Evolutionary conservation across 2,329 filamentous ascomycete genomes (phyloP).

Genomic region (Macrophomina pseudophaseolina): DNA sequence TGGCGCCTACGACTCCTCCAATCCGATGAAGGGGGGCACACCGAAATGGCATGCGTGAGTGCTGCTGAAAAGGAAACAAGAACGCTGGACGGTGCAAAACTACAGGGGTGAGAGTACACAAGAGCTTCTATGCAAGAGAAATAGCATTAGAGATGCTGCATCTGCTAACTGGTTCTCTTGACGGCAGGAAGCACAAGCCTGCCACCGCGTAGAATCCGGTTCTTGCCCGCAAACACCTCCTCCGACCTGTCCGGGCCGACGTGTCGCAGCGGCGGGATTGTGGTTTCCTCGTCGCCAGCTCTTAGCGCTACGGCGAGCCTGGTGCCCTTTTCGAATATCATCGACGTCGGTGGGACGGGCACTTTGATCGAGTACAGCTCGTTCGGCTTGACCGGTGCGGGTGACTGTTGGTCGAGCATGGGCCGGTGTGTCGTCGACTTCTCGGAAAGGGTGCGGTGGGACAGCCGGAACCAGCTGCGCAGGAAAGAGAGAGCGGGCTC

Average conservation of each 20-base stretch:
- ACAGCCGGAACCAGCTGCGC: conserved; percentile 6
- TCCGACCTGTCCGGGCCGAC: background rate
- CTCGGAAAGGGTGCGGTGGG: background rate
- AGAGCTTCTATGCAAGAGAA: too few relatives aligned
- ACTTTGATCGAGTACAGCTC: background rate
- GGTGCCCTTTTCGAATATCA: background rate
- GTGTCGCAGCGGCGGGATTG: background rate
- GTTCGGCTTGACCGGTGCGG: background rate
- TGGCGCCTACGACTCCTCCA: too few relatives aligned
- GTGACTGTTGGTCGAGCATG: background rate
- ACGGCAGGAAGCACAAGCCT: background rate
- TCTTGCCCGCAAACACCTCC: background rate
- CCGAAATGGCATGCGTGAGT: too few relatives aligned
- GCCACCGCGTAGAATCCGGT: background rate
- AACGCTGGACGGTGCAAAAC: too few relatives aligned
- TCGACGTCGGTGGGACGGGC: background rate
- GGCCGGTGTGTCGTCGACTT: background rate
- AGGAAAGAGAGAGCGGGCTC: background rate
- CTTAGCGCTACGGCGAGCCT: background rate
- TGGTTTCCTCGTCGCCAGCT: background rate
- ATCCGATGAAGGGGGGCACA: too few relatives aligned
- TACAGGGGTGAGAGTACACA: too few relatives aligned
- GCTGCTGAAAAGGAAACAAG: too few relatives aligned
- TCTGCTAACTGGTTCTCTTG: too few relatives aligned
- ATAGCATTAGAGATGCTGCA: too few relatives aligned